phyloP scores from a whole-genome alignment of 768 basidiomycete species.

The Lactarius akahatsu region DNA sequence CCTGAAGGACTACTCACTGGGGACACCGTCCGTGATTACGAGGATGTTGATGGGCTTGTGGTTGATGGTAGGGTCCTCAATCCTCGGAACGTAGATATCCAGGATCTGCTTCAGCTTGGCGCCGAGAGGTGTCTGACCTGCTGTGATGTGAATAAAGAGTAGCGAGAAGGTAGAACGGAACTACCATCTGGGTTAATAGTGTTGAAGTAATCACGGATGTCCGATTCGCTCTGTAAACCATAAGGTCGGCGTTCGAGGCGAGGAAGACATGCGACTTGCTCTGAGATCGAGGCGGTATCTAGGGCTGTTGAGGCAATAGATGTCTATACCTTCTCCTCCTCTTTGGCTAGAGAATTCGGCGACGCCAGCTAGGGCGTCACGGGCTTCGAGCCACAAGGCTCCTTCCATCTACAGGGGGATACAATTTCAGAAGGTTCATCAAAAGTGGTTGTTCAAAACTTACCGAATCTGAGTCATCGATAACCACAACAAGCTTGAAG shows the following conservation, averaged over 20 bases:
- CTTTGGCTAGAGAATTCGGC: constrained; percentile 40
- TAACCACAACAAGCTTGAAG: constrained; percentile 44
- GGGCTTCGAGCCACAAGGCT: constrained; percentile 39
- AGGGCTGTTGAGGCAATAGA: constrained; percentile 43
- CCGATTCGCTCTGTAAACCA: constrained; percentile 19
- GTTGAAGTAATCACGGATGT: constrained; percentile 20
- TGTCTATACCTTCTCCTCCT: constrained; percentile 42
- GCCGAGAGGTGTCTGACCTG: constrained; percentile 42
- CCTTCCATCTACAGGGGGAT: constrained; percentile 40
- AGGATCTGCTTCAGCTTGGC: constrained; percentile 40
- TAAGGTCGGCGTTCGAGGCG: not conserved
- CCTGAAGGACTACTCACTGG: constrained; percentile 36
- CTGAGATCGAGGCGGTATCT: constrained; percentile 18
- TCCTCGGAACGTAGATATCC: constrained; percentile 37
- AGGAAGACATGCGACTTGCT: constrained; percentile 35
- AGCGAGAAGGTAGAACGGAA: too few species aligned
- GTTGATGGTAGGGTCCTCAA: constrained; percentile 34
- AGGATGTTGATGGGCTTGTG: constrained; percentile 41
- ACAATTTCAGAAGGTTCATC: not conserved
- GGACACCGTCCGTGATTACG: constrained; percentile 43
- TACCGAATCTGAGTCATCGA: constrained; percentile 45
- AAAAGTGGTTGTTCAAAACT: constrained; percentile 14
- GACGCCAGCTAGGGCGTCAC: constrained; percentile 45
- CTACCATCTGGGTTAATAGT: constrained; percentile 22
- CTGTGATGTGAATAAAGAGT: constrained; percentile 24